Evolutionary conservation across 257 asterid genomes (phyloP).

Genomic region (Nicotiana otophora): DNA sequence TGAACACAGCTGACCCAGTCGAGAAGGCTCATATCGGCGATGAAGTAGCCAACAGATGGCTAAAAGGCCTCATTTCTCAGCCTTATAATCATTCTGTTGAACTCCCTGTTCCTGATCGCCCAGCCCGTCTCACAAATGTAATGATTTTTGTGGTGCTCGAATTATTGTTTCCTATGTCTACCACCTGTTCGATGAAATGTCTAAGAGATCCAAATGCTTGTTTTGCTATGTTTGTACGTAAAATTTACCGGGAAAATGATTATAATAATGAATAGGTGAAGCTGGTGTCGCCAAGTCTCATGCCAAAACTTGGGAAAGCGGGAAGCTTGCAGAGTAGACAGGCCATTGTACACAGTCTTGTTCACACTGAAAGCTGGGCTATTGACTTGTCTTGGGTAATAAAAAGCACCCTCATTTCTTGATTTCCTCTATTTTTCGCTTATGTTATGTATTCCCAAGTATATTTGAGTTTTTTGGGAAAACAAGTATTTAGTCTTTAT

Average conservation of each 20-base stretch:
- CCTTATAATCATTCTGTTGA: conserved; percentile 44
- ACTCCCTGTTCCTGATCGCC: conserved; percentile 64
- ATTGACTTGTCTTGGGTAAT: conserved; percentile 93
- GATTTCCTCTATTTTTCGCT: too few species aligned
- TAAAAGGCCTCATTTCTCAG: conserved; percentile 39
- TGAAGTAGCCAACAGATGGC: conserved; percentile 70
- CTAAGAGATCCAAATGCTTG: conserved; percentile 10
- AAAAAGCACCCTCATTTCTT: not conserved
- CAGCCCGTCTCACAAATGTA: conserved; percentile 62
- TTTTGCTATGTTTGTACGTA: not conserved
- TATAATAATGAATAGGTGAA: conserved; percentile 50
- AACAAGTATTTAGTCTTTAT: not conserved
- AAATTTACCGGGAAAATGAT: not conserved
- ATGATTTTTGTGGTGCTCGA: not conserved
- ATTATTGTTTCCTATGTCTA: not conserved
- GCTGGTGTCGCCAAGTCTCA: conserved; percentile 84
- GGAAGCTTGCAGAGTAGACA: conserved; percentile 97
- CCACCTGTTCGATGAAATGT: conserved; percentile 47
- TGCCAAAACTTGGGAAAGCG: conserved; percentile 95
- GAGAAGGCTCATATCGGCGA: conserved; percentile 85
- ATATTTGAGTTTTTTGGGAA: not conserved
- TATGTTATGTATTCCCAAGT: not conserved
- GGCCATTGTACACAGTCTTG: conserved; percentile 93
- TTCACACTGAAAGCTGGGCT: conserved; percentile 98
- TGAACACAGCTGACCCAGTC: conserved; percentile 76